phyloP scores from a whole-genome alignment of 2,329 filamentous ascomycete genomes.

The Ascosphaera apis region DNA sequence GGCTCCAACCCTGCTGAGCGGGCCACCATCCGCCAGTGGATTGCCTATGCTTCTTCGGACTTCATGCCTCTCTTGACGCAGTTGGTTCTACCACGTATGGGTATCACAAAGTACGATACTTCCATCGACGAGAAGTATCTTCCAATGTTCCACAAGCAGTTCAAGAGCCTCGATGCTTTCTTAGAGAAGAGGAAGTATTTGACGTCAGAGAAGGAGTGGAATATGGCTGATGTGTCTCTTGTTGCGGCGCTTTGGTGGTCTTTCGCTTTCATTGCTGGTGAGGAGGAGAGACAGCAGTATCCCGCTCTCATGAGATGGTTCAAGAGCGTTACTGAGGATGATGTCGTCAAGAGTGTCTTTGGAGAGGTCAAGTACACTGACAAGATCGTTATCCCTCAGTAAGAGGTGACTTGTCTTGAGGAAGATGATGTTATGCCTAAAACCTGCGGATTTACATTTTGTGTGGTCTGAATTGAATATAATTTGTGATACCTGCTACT shows the following conservation, averaged over 20 bases:
- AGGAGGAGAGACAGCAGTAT: slow-evolving; percentile 10
- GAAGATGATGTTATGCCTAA: too few species aligned
- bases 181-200: slow-evolving; percentile 6
- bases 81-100: too few species aligned
- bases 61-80: too few species aligned
- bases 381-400: too few species aligned
- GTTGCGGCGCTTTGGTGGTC: slow-evolving; percentile 10
- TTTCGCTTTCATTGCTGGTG: slow-evolving; percentile 9
- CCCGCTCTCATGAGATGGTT: slow-evolving; percentile 9
- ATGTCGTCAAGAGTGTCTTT: slow-evolving; percentile 1
- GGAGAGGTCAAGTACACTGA: slow-evolving; percentile 7
- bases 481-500: too few species aligned
- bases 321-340: slow-evolving; percentile 3
- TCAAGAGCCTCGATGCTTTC: too few species aligned
- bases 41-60: slow-evolving; percentile 15
- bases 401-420: too few species aligned
- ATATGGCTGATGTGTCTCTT: slow-evolving; percentile 11
- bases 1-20: slow-evolving; percentile 20
- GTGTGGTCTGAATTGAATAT: too few species aligned
- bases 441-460: too few species aligned
- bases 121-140: too few species aligned
- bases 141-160: too few species aligned
- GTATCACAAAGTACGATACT: too few species aligned
- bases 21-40: slow-evolving; percentile 25
- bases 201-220: slow-evolving; percentile 8